Percentiles rank a stretch among this genome's conserved stretches.
Evolutionary conservation across 805 yeast species (phyloP).

Genomic region (Monosporozyma servazzii): DNA sequence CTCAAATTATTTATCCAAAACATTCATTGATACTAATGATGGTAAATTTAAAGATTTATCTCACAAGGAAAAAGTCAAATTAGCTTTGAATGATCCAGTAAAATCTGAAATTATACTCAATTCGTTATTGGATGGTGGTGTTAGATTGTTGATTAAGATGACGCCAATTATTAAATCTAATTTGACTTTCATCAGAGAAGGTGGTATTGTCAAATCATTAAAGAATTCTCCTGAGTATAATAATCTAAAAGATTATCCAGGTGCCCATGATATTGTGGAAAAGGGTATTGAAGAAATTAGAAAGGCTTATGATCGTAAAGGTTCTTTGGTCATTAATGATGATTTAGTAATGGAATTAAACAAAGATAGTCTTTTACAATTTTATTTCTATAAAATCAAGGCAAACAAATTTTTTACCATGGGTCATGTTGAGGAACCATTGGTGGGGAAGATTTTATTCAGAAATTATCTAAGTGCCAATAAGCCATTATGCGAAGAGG

Average conservation of each 20-base stretch:
- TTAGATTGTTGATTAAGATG: constrained; percentile 62
- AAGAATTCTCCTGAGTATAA: constrained; percentile 57
- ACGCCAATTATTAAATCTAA: constrained; percentile 88
- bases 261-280: constrained; percentile 32
- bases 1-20: constrained; percentile 33
- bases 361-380: constrained; percentile 37
- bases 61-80: constrained; percentile 34
- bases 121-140: constrained; percentile 47
- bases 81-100: constrained; percentile 42
- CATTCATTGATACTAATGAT: constrained; percentile 30
- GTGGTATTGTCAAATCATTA: constrained; percentile 64
- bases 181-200: constrained; percentile 82
- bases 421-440: constrained; percentile 56
- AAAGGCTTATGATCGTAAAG: constrained; percentile 50
- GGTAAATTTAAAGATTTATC: constrained; percentile 12
- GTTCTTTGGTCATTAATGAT: constrained; percentile 69
- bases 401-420: constrained; percentile 32
- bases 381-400: constrained; percentile 36
- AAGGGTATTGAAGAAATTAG: constrained; percentile 62
- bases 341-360: constrained; percentile 50
- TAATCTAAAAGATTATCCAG: constrained; percentile 19
- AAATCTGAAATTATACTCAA: constrained; percentile 46
- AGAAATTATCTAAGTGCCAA: constrained; percentile 66
- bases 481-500: constrained; percentile 23
- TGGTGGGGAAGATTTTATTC: constrained; percentile 57